Evolutionary conservation across 169 alveolate genomes (phyloP).

Genomic region (Plasmodium berghei): DNA sequence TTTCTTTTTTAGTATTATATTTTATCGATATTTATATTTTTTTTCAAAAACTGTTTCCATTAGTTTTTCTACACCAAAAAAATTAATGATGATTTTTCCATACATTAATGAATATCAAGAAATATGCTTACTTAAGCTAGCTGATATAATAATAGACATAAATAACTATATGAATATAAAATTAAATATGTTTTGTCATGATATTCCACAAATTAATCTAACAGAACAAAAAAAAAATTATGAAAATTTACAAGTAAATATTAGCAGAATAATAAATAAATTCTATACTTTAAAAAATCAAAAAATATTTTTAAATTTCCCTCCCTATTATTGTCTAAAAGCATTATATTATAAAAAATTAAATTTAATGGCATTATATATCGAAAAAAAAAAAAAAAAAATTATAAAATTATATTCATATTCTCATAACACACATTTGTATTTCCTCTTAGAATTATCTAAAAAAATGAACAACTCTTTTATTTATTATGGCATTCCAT

Average conservation of each 20-base stretch:
- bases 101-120: constrained; percentile 62
- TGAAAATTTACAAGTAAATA: constrained; percentile 5
- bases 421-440: background rate
- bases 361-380: constrained; percentile 24
- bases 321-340: constrained; percentile 72
- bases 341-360: constrained; percentile 61
- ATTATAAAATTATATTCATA: constrained; percentile 11
- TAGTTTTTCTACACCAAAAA: constrained; percentile 9
- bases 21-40: constrained; percentile 54
- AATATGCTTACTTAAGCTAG: constrained; percentile 48
- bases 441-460: constrained; percentile 26
- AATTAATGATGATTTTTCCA: constrained; percentile 48
- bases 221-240: constrained; percentile 12
- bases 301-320: constrained; percentile 29
- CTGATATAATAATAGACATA: constrained; percentile 56
- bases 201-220: constrained; percentile 16
- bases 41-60: constrained; percentile 31
- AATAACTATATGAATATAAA: constrained; percentile 49
- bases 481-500: background rate
- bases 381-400: constrained; percentile 61
- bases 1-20: constrained; percentile 30
- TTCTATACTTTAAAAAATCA: constrained; percentile 49
- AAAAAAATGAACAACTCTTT: background rate
- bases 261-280: constrained; percentile 50
- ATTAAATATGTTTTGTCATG: constrained; percentile 29